phyloP scores from a whole-genome alignment of 768 basidiomycete genomes.

The Naganishia vishniacii region DNA sequence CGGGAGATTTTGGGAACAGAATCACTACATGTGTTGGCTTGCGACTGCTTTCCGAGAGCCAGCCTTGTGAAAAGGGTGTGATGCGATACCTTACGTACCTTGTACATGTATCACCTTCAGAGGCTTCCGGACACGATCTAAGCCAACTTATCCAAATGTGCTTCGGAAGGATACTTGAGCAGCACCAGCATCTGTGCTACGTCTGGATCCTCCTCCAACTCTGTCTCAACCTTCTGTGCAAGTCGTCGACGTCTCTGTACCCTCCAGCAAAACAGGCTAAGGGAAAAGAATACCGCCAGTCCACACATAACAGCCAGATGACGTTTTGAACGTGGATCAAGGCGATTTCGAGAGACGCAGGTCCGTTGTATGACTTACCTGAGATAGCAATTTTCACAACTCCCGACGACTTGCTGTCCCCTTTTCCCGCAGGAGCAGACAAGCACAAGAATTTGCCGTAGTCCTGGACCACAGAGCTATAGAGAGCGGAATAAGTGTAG shows the following conservation, averaged over 20 bases:
- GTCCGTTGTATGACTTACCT: not conserved
- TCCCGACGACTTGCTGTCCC: not conserved
- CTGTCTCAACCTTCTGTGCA: not conserved
- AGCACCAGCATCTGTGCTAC: not conserved
- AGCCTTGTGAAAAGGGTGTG: no score
- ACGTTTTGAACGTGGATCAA: not conserved
- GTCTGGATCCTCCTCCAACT: not conserved
- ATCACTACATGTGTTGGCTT: no score
- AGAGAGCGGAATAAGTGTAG: not conserved
- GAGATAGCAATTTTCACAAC: not conserved
- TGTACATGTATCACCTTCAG: not conserved
- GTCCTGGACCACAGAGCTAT: not conserved
- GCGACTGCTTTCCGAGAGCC: no score
- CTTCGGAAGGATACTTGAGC: not conserved
- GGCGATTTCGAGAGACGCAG: no score
- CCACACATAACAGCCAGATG: not conserved
- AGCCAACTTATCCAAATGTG: not conserved
- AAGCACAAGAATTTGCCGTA: conserved; percentile 2
- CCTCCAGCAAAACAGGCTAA: not conserved
- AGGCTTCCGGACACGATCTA: not conserved
- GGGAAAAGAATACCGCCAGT: not conserved
- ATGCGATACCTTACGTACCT: no score
- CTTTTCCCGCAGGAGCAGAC: not conserved
- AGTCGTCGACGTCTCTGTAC: not conserved
- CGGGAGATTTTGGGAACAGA: no score